These are phyloP conservation scores for Penicillium italicum DNA, from an alignment of 2,329 filamentous ascomycete genomes.

Conservation along the genomic window DNA sequence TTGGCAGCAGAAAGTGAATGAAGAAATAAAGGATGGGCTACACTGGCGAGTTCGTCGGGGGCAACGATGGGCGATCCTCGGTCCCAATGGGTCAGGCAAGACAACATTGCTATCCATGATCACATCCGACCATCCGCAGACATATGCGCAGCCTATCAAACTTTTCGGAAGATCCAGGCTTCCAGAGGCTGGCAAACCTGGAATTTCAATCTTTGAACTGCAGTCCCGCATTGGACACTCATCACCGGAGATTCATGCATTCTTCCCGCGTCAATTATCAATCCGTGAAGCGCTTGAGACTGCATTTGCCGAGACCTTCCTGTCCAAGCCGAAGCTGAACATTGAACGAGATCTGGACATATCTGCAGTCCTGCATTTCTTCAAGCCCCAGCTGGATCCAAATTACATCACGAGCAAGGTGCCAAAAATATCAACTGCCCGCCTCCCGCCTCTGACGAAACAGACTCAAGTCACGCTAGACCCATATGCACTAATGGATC, in stretches of 20 bases:
- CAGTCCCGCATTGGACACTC: slow-evolving; percentile 88
- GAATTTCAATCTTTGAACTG: slow-evolving; percentile 88
- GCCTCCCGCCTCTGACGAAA: slow-evolving; percentile 21
- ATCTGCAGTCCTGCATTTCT: slow-evolving; percentile 69
- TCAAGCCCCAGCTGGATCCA: slow-evolving; percentile 72
- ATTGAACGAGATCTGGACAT: slow-evolving; percentile 57
- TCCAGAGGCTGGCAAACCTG: slow-evolving; percentile 65
- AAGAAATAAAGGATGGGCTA: slow-evolving; percentile 58
- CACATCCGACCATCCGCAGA: slow-evolving; percentile 92
- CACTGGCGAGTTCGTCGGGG: slow-evolving; percentile 80
- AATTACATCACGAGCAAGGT: slow-evolving; percentile 20
- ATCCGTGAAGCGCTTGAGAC: slow-evolving; percentile 74
- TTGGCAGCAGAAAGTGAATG: slow-evolving; percentile 63
- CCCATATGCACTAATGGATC: slow-evolving; percentile 17
- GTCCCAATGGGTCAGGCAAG: slow-evolving; percentile 90
- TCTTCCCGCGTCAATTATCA: slow-evolving; percentile 76
- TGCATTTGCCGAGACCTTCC: slow-evolving; percentile 86
- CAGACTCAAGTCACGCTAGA: not conserved
- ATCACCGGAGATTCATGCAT: slow-evolving; percentile 87
- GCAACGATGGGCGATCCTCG: slow-evolving; percentile 88
- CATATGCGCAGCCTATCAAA: slow-evolving; percentile 82
- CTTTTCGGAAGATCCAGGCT: slow-evolving; percentile 80
- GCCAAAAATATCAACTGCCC: slow-evolving; percentile 14
- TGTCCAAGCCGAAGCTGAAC: slow-evolving; percentile 64
- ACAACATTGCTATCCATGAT: slow-evolving; percentile 90